phyloP scores from a whole-genome alignment of 2,329 filamentous ascomycete species.

The Sclerotiophoma versabilis region DNA sequence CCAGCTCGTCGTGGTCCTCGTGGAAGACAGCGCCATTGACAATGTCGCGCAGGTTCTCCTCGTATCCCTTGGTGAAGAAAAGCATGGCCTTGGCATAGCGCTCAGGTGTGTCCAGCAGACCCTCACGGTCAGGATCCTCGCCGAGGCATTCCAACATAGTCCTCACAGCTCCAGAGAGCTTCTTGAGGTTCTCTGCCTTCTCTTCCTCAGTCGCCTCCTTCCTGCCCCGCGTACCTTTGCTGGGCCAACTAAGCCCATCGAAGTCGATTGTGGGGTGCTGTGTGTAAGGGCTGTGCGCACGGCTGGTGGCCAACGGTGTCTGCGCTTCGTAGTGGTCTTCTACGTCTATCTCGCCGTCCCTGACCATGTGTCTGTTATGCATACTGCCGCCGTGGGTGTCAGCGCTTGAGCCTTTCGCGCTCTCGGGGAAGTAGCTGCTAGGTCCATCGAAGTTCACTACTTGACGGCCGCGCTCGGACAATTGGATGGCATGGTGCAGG shows the following conservation, averaged over 20 bases:
- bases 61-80: slow-evolving; percentile 95
- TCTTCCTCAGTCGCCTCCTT: slow-evolving; percentile 66
- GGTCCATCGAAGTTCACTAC: slow-evolving; percentile 54
- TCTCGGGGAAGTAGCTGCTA: slow-evolving; percentile 40
- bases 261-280: slow-evolving; percentile 61
- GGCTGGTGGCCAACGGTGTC: slow-evolving; percentile 62
- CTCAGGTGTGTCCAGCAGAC: slow-evolving; percentile 72
- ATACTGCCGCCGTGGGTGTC: slow-evolving; percentile 22
- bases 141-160: slow-evolving; percentile 72
- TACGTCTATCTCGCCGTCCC: slow-evolving; percentile 48
- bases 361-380: slow-evolving; percentile 26
- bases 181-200: slow-evolving; percentile 63
- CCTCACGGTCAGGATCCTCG: slow-evolving; percentile 70
- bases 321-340: slow-evolving; percentile 62
- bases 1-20: slow-evolving; percentile 95
- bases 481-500: slow-evolving; percentile 65
- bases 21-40: slow-evolving; percentile 95
- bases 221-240: slow-evolving; percentile 68
- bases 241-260: slow-evolving; percentile 64
- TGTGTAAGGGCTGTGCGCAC: slow-evolving; percentile 59
- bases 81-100: slow-evolving; percentile 95
- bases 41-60: slow-evolving; percentile 89
- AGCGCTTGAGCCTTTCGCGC: slow-evolving; percentile 17
- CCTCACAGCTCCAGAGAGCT: slow-evolving; percentile 67
- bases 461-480: slow-evolving; percentile 60